Base-by-base conservation (phyloP, 2,329 filamentous ascomycete species). In the Verticillium nonalfalfae region DNA sequence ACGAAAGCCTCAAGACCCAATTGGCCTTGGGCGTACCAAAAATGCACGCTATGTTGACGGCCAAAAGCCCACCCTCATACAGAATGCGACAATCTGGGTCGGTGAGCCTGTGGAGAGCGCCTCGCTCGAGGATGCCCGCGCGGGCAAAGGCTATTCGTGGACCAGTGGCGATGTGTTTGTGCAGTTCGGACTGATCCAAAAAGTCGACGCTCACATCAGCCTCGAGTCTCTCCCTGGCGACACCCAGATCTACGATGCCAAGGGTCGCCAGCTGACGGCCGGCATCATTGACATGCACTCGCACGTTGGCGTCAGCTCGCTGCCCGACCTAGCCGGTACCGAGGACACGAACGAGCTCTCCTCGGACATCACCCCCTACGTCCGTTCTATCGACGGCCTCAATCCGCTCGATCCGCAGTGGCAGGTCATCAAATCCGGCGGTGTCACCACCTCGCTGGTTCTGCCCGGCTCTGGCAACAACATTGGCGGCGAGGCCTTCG, bases 241-340 rank as follows among this genome's bases (percentile, higher is more conserved):
- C 57, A 79, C 77, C 0, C 64, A 81, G 4, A 68, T 86, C 9
- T 87, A 80, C 69, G 78, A 90, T 60, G 86, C 85, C 4, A 71
- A 79, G 33, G 86, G 88, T 1, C 81, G 85, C 3, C 84, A 80
- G 61, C 74, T 90, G 21, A 90, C 88, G 0, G 79, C 80, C 7
- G 88, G 88, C 15, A 85, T 90, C 66, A 84, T 90, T 57, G 88
- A 90, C 68, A 90, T 90, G 85, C 88, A 91, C 72, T 86, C 81
- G 38, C 88, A 90, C 68, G 80, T 85, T 1, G 85, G 87, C 7
- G 81, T 88, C 1, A 76, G 80, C 35, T 77, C 81, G 15, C 72
- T 89, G n/a, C 87, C 87, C 0, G 70, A 69, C 2, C 76, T 89
- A 1, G 61, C 67, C 1, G 85, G 84, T 18, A 83, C 79, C 63